Percentiles rank a stretch among this genome's conserved stretches.
Evolutionary conservation across 164 flowering plant species (phyloP).

Genomic region (Hamamelis virginiana): DNA sequence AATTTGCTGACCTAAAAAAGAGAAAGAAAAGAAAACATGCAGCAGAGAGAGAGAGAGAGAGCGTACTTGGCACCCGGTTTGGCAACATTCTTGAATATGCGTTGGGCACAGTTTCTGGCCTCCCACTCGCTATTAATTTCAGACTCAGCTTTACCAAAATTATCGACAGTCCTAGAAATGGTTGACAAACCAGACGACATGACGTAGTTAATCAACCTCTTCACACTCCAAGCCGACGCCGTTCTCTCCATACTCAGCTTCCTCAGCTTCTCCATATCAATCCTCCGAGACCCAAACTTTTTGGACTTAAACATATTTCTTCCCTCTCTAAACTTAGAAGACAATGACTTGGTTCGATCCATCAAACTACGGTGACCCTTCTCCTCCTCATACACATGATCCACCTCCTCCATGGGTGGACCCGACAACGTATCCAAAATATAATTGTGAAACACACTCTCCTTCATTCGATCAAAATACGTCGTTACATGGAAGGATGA

Average conservation of each 20-base stretch:
- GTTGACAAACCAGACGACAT: constrained; percentile 41
- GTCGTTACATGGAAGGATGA: constrained; percentile 48
- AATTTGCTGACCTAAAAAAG: no score
- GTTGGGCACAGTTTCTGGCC: constrained; percentile 41
- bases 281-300: constrained; percentile 28
- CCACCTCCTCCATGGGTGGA: constrained; percentile 27
- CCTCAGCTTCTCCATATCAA: constrained; percentile 43
- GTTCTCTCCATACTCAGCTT: constrained; percentile 31
- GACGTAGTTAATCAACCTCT: constrained; percentile 33
- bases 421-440: constrained; percentile 38
- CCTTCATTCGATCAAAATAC: constrained; percentile 52
- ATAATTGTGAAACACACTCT: constrained; percentile 44
- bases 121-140: constrained; percentile 59
- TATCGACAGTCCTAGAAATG: constrained; percentile 42
- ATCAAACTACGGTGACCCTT: background rate
- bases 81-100: constrained; percentile 63
- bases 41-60: background rate
- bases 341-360: constrained; percentile 11
- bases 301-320: constrained; percentile 5
- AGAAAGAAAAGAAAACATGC: background rate
- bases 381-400: background rate
- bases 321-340: constrained; percentile 16
- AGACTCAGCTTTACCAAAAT: constrained; percentile 25
- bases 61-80: constrained; percentile 48
- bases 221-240: constrained; percentile 43